These are phyloP conservation scores for Cymbopogon flexuosus DNA, from an alignment of 202 grass and related monocot genomes.

Conservation along the genomic window DNA sequence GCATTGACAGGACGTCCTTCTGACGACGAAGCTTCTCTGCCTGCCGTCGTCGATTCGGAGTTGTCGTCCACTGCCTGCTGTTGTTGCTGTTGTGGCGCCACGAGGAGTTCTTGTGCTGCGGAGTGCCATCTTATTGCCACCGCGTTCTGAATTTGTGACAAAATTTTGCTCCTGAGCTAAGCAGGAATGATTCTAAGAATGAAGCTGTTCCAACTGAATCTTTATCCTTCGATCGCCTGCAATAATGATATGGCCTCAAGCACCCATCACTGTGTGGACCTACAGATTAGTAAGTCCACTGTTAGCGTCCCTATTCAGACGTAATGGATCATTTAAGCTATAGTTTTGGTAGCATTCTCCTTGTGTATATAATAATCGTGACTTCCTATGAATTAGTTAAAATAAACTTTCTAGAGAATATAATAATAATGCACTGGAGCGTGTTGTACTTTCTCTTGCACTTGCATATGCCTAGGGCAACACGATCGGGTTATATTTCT, in stretches of 20 bases:
- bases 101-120: too few relatives aligned
- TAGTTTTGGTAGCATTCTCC: neutral
- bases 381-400: neutral
- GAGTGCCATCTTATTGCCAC: too few relatives aligned
- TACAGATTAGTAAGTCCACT: neutral
- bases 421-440: neutral
- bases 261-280: too few relatives aligned
- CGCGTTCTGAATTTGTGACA: too few relatives aligned
- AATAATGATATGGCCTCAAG: too few relatives aligned
- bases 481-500: neutral
- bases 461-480: neutral
- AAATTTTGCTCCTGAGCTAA: too few relatives aligned
- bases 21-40: conserved; percentile 32
- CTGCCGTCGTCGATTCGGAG: neutral
- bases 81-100: neutral
- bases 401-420: neutral
- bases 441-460: neutral
- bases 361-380: neutral
- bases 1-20: neutral
- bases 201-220: too few relatives aligned
- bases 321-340: neutral
- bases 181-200: too few relatives aligned
- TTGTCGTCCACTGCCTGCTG: too few relatives aligned
- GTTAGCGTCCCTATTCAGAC: neutral
- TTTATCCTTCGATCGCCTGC: too few relatives aligned